A percentile compares a stretch with the other conserved stretches of the same genome.
phyloP scores from a whole-genome alignment of 352 stramenopile species.

The Globisporangium iwayamae region DNA sequence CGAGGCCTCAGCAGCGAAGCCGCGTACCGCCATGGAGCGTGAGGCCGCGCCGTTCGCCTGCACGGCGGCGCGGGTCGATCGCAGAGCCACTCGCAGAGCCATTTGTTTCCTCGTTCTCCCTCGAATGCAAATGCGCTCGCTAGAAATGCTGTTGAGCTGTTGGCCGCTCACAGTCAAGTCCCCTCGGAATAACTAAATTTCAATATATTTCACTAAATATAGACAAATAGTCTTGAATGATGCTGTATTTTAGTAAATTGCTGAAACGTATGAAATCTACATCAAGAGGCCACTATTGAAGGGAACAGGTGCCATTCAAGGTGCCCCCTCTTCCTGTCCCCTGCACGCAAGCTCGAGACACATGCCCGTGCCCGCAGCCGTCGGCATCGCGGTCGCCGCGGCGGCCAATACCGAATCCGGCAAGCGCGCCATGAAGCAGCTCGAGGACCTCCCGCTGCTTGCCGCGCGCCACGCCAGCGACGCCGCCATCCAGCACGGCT shows the following conservation, averaged over 20 bases:
- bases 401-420: conserved; percentile 13
- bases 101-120: conserved; percentile 21
- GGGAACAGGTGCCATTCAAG: too few species aligned
- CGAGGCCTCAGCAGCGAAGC: conserved; percentile 44
- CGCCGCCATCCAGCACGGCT: neutral
- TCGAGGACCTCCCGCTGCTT: conserved; percentile 41
- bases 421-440: conserved; percentile 35
- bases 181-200: conserved; percentile 5
- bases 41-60: conserved; percentile 12
- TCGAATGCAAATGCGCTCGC: neutral
- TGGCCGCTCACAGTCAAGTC: neutral
- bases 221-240: neutral
- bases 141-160: neutral
- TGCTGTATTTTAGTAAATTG: neutral
- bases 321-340: too few species aligned
- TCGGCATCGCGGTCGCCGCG: conserved; percentile 9
- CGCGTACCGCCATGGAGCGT: conserved; percentile 22
- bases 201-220: neutral
- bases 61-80: conserved; percentile 25
- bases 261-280: too few species aligned
- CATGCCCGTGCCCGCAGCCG: conserved; percentile 10
- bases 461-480: conserved; percentile 23
- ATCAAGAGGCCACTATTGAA: too few species aligned
- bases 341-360: too few species aligned
- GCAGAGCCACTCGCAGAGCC: conserved; percentile 37